Evolutionary conservation across 306 rosid species (phyloP).

Genomic region (Medicago lupulina): DNA sequence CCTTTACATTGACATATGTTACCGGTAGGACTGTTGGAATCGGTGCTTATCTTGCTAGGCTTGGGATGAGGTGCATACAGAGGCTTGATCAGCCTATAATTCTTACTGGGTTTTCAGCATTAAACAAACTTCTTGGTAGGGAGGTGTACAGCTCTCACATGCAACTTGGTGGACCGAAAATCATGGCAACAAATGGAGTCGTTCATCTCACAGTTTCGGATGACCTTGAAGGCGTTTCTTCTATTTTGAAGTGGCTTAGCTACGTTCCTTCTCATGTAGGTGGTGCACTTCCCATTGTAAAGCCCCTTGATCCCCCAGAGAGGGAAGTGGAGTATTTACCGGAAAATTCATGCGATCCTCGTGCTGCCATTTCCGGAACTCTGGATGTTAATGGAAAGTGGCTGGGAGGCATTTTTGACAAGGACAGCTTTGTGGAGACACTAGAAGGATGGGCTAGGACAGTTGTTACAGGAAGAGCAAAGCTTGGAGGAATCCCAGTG

Average conservation of each 20-base stretch:
- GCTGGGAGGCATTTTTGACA: conserved; percentile 96
- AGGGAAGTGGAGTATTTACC: conserved; percentile 85
- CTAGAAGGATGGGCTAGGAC: conserved; percentile 99
- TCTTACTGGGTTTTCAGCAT: conserved; percentile 94
- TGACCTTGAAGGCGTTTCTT: conserved; percentile 94
- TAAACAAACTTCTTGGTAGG: conserved; percentile 97
- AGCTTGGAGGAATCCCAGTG: conserved; percentile 97
- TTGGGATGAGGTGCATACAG: conserved; percentile 99
- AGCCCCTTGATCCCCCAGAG: conserved; percentile 87
- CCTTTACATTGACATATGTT: conserved; percentile 93
- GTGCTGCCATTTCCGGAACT: conserved; percentile 85
- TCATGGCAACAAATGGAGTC: conserved; percentile 98
- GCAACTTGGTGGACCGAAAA: conserved; percentile 99
- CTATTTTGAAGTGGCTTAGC: conserved; percentile 97
- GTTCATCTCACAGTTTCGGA: conserved; percentile 96
- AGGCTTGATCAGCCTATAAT: conserved; percentile 99
- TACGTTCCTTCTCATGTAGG: conserved; percentile 86
- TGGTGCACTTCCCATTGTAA: conserved; percentile 82
- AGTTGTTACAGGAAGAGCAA: conserved; percentile 97
- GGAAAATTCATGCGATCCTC: conserved; percentile 95
- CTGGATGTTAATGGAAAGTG: conserved; percentile 71
- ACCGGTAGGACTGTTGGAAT: conserved; percentile 98
- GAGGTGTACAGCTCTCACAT: conserved; percentile 99
- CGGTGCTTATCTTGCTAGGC: conserved; percentile 99
- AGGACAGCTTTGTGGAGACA: conserved; percentile 96